Percentiles rank a stretch among this genome's conserved stretches.
Conservation (phyloP, 2,329 filamentous ascomycete genomes). For the Shiraia sp. region DNA sequence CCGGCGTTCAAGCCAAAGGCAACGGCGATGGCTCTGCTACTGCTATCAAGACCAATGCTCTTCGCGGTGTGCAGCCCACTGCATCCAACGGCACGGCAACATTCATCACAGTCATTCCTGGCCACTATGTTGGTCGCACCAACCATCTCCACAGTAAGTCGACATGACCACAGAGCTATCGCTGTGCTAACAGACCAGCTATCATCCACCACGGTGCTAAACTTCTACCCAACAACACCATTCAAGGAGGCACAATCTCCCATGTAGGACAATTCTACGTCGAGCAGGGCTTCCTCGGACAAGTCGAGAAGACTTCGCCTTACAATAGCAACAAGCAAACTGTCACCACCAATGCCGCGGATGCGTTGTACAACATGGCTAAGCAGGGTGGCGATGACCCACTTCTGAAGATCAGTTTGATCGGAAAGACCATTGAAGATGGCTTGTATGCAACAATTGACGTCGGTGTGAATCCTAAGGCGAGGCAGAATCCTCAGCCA, state of each 20-base stretch:
- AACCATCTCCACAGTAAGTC: constrained; percentile 40
- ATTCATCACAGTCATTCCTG: constrained; percentile 55
- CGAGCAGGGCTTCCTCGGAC: constrained; percentile 60
- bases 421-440: constrained; percentile 50
- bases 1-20: constrained; percentile 48
- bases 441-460: constrained; percentile 38
- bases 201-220: constrained; percentile 45
- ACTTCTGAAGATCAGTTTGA: constrained; percentile 60
- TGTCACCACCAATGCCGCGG: constrained; percentile 56
- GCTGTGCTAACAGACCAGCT: constrained; percentile 15
- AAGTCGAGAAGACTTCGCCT: constrained; percentile 54
- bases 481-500: constrained; percentile 29
- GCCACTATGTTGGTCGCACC: constrained; percentile 42
- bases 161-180: not conserved
- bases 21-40: constrained; percentile 36
- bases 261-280: constrained; percentile 70
- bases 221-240: constrained; percentile 55
- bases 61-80: constrained; percentile 54
- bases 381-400: constrained; percentile 58
- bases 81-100: constrained; percentile 53
- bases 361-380: constrained; percentile 53
- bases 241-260: constrained; percentile 54
- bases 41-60: constrained; percentile 42
- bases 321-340: constrained; percentile 50
- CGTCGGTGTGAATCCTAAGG: constrained; percentile 35